These are phyloP conservation scores for Sporothrix brunneoviolacea DNA, from an alignment of 2,329 filamentous ascomycete genomes.

Conservation along the genomic window DNA sequence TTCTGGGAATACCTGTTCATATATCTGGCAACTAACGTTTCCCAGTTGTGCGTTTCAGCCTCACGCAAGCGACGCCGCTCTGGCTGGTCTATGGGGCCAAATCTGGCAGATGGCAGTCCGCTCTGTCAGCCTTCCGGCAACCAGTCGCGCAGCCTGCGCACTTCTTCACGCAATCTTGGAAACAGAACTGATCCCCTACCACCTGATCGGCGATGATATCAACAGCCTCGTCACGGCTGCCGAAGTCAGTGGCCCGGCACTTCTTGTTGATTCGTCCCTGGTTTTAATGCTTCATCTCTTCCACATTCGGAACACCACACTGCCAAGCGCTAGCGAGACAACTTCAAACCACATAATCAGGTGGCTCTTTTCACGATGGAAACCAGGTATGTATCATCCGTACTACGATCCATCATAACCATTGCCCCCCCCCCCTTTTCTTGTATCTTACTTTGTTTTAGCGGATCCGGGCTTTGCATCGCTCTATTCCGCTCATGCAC, in stretches of 20 bases:
- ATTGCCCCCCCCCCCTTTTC: too few species aligned
- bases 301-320: conserved; percentile 57
- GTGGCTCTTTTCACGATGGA: conserved; percentile 81
- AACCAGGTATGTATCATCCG: conserved; percentile 56
- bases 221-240: conserved; percentile 68
- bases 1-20: too few species aligned
- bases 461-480: conserved; percentile 63
- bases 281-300: conserved; percentile 65
- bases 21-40: not conserved
- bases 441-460: conserved; percentile 25
- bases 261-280: conserved; percentile 73
- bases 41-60: conserved; percentile 40
- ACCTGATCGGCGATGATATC: conserved; percentile 60
- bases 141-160: conserved; percentile 71
- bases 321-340: conserved; percentile 60
- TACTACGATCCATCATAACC: not conserved
- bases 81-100: conserved; percentile 57
- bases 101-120: conserved; percentile 70
- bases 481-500: conserved; percentile 56
- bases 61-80: conserved; percentile 31
- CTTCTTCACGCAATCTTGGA: conserved; percentile 63
- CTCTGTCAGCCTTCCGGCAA: conserved; percentile 60
- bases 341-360: conserved; percentile 66
- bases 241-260: conserved; percentile 73
- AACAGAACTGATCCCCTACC: conserved; percentile 58